Conservation (phyloP, 208 protist species). For the Leishmania tarentolae region DNA sequence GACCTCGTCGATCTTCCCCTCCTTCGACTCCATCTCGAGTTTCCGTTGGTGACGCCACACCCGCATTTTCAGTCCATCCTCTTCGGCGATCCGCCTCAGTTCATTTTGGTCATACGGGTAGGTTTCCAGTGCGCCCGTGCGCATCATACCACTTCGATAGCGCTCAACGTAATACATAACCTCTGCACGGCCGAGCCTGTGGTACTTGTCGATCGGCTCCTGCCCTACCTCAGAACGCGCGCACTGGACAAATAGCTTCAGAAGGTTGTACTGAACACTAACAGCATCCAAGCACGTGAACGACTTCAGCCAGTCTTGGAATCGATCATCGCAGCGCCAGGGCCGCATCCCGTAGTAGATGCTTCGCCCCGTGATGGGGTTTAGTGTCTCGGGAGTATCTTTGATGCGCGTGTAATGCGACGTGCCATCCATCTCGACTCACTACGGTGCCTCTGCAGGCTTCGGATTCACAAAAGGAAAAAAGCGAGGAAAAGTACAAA, state of each 20-base stretch:
- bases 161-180: slow-evolving; percentile 87
- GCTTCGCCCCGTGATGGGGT: slow-evolving; percentile 77
- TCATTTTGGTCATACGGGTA: slow-evolving; percentile 85
- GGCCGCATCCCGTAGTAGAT: slow-evolving; percentile 84
- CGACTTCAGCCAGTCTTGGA: slow-evolving; percentile 76
- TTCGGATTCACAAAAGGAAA: background rate
- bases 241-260: slow-evolving; percentile 49
- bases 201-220: slow-evolving; percentile 74
- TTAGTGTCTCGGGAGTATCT: slow-evolving; percentile 63
- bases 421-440: slow-evolving; percentile 36
- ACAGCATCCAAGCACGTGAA: slow-evolving; percentile 61
- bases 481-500: background rate
- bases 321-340: slow-evolving; percentile 85
- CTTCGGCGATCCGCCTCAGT: slow-evolving; percentile 58
- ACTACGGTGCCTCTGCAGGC: background rate
- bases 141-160: slow-evolving; percentile 79
- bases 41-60: slow-evolving; percentile 83
- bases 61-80: slow-evolving; percentile 85
- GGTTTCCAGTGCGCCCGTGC: slow-evolving; percentile 59
- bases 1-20: slow-evolving; percentile 78
- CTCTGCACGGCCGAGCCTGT: slow-evolving; percentile 50
- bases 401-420: slow-evolving; percentile 76
- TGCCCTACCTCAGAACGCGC: slow-evolving; percentile 48
- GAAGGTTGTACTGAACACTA: slow-evolving; percentile 38
- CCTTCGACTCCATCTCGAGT: slow-evolving; percentile 66